phyloP scores from a whole-genome alignment of 805 yeast genomes.

The Cyberlindnera subsufficiens region DNA sequence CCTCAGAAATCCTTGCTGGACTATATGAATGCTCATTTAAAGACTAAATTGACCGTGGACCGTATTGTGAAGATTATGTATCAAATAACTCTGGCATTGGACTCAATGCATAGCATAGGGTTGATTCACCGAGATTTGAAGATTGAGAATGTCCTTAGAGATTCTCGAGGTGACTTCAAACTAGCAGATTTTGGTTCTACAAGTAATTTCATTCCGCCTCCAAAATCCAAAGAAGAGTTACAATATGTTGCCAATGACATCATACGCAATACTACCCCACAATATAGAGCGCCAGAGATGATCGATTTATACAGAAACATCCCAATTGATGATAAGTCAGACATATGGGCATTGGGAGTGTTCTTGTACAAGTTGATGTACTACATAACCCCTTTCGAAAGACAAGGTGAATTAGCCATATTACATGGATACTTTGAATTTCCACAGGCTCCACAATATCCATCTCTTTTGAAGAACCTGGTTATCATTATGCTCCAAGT shows the following conservation, averaged over 20 bases:
- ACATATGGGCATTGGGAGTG: conserved; percentile 96
- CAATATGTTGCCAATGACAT: conserved; percentile 78
- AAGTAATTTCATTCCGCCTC: conserved; percentile 63
- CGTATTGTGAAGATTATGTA: conserved; percentile 81
- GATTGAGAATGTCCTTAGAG: conserved; percentile 88
- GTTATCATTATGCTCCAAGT: conserved; percentile 78
- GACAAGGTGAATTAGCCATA: conserved; percentile 77
- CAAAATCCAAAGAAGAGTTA: conserved; percentile 67
- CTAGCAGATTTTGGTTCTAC: conserved; percentile 94
- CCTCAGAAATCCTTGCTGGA: conserved; percentile 83
- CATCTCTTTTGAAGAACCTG: conserved; percentile 67
- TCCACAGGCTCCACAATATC: conserved; percentile 62
- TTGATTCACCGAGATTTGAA: conserved; percentile 90
- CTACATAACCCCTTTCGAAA: conserved; percentile 91
- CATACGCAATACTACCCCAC: conserved; percentile 89
- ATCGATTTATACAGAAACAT: conserved; percentile 75
- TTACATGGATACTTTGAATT: conserved; percentile 78
- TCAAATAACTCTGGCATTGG: conserved; percentile 74
- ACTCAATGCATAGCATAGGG: conserved; percentile 71
- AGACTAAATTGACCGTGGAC: conserved; percentile 66
- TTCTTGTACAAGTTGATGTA: conserved; percentile 86
- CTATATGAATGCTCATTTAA: conserved; percentile 81
- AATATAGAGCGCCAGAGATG: conserved; percentile 95
- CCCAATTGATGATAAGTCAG: conserved; percentile 88
- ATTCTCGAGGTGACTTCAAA: conserved; percentile 62